Evolutionary conservation across 2,329 filamentous ascomycete species (phyloP).

Genomic region (Phaeosphaeriaceae sp.): DNA sequence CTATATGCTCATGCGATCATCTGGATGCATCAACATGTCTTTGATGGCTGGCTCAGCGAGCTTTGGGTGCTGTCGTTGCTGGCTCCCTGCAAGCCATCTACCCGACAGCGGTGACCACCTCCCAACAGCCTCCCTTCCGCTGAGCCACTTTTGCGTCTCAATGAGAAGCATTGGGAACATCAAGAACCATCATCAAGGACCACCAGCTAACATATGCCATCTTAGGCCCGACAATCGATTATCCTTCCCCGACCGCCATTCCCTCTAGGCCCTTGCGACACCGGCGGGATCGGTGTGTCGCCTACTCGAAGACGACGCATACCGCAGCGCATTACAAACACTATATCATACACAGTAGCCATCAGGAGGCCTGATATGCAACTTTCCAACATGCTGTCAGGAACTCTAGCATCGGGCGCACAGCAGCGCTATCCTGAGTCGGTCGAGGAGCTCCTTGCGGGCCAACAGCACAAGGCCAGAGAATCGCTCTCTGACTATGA

Average conservation of each 20-base stretch:
- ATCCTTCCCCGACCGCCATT: conserved; percentile 40
- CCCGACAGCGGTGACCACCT: conserved; percentile 40
- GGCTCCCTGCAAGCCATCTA: conserved; percentile 39
- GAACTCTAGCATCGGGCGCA: conserved; percentile 33
- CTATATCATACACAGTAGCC: conserved; percentile 12
- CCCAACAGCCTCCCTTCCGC: conserved; percentile 29
- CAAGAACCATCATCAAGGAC: conserved; percentile 23
- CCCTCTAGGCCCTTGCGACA: conserved; percentile 47
- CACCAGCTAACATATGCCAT: conserved; percentile 28
- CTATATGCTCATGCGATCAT: conserved; percentile 41
- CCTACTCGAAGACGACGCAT: conserved; percentile 28
- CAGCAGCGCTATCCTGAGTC: conserved; percentile 30
- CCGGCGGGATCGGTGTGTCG: conserved; percentile 46
- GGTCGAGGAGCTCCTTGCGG: conserved; percentile 34
- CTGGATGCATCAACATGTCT: conserved; percentile 13
- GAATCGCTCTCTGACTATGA: conserved; percentile 32
- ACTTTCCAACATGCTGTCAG: conserved; percentile 40
- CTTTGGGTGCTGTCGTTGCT: conserved; percentile 32
- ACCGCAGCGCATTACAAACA: conserved; percentile 27
- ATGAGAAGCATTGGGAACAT: conserved; percentile 23
- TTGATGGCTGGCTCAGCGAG: conserved; percentile 24
- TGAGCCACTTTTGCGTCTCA: conserved; percentile 22
- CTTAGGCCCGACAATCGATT: conserved; percentile 29
- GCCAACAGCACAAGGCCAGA: conserved; percentile 36
- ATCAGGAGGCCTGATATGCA: conserved; percentile 31